Base-by-base conservation (phyloP, 176 grass and related monocot species). In the Cenchrus purpureus region DNA sequence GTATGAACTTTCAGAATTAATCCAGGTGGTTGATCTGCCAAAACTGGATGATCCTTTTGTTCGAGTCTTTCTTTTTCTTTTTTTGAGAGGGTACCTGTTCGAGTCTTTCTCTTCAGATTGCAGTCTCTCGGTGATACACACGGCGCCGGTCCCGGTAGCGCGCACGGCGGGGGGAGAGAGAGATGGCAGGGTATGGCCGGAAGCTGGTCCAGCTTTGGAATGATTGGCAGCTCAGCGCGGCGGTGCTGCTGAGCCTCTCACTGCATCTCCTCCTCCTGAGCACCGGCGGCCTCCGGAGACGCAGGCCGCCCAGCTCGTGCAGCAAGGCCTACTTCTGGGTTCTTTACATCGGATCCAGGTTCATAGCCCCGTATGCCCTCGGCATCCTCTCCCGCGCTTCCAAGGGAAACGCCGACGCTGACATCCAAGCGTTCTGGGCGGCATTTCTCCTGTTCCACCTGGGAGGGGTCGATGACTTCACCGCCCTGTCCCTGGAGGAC, bases 371-470 rank as follows among this genome's bases (percentile, higher is more conserved):
- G 4, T 65, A 87, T 4, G 71, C 79, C 34, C 84, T 91, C 0
- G 84, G 89, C 73, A 72, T 83, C 79, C 79, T 87, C 42, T 61
- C 82, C 52, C 75, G 28, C n/a, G 25, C 44, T 4, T 29, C 49
- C 8, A 65, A 28, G 5, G 40, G 9, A 0, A 1, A 2, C 32
- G 48, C 34, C 50, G 50, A 17, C 57, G 22, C 46, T 10, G 48
- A 84, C 19, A 57, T 87, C 45, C 42, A 42, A 6, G 80, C 83
- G 43, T 72, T 87, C 77, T 91, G 89, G 89, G 85, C 80, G 7
- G 46, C 80, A 12, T 75, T 91, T 50, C 67, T 87, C 25, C 85
- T 91, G 49, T 76, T 78, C 61, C 88, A 90, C 44, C 85, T 88
- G 4, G 85, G 76, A 7, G 81, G 89, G 8, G 81, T 76, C 7